Percentiles rank a stretch among this genome's conserved stretches.
These are phyloP conservation scores for Aspergillus wentii DNA, from an alignment of 495 filamentous ascomycete genomes.

Conservation along the genomic window DNA sequence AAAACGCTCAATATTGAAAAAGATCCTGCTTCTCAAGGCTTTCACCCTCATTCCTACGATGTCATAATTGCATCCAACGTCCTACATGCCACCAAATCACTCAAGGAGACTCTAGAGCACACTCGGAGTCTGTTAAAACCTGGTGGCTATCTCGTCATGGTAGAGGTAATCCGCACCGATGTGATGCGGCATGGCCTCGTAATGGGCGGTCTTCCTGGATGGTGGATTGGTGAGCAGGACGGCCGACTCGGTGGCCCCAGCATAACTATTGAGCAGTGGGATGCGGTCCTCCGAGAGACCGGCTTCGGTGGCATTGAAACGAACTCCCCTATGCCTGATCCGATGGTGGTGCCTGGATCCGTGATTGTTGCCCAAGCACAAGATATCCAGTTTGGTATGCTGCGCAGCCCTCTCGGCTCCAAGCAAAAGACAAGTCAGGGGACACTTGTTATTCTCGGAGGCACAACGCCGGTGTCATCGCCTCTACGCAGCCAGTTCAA, in stretches of 20 bases:
- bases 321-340: too few species aligned
- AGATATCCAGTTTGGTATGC: too few species aligned
- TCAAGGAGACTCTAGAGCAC: conserved; percentile 33
- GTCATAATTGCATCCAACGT: conserved; percentile 38
- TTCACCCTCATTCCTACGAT: conserved; percentile 39
- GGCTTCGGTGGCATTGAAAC: conserved; percentile 20
- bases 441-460: too few species aligned
- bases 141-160: conserved; percentile 11
- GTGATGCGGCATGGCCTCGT: conserved; percentile 2
- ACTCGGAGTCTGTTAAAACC: conserved; percentile 21
- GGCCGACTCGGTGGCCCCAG: conserved; percentile 11
- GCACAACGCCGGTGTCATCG: too few species aligned
- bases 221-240: conserved; percentile 14
- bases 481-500: too few species aligned
- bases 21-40: conserved; percentile 41
- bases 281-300: conserved; percentile 10
- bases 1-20: conserved; percentile 37
- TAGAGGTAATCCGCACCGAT: conserved; percentile 13
- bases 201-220: conserved; percentile 14
- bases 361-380: too few species aligned
- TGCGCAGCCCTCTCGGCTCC: too few species aligned
- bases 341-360: too few species aligned
- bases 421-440: too few species aligned
- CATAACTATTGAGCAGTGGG: conserved; percentile 13
- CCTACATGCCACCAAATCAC: conserved; percentile 22